Base-by-base conservation (phyloP, 164 flowering plant genomes). In the Nelumbo lutea region DNA sequence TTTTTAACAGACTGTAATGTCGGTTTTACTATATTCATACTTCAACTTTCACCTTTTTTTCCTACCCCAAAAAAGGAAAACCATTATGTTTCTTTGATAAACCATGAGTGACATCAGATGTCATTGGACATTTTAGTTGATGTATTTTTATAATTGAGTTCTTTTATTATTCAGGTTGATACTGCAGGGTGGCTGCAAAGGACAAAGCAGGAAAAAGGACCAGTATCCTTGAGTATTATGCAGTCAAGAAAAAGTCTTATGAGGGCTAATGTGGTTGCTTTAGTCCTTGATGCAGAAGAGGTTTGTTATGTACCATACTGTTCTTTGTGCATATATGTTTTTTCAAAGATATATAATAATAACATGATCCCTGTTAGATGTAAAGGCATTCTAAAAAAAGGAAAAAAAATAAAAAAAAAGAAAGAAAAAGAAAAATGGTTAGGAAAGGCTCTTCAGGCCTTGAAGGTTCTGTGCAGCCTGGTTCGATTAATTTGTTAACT, bases 151-250 rank as follows among this genome's bases (percentile, higher is more conserved):
- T 70, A 53, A 47, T 66, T 10, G 65, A 10, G 27, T 46, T 65
- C 51, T 44, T 60, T 78, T 64, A 45, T 73, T 64, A 6, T 68
- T 63, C 83, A 93, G 98, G 97, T 95, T 64, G 99, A 93, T 70
- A 92, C 99, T 62, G 99, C 97, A n/a, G 99, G 97, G 74, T 95
- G 98, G 99, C 78, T 95, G 86, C 90, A 87, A 61, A 88, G 90
- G 76, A 81, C 95, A 68, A 86, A 86, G 61, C 78, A 79, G 65
- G 95, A 88, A 74, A 95, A 87, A 79, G 99, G 99, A 70, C 90
- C 98, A 57, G 75, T 91, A 73, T 90, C 99, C 66, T 81, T 95
- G 82, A 95, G 98, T 75, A 69, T 95, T 56, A 80, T 95, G 93
- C 98, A 95, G 78, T 86, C 98, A 62, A 86, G 90, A 75, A 93